Evolutionary conservation across 345 rosid genomes (phyloP), one percentile per base, ranked within the genome.

Genomic region (Theobroma cacao): DNA sequence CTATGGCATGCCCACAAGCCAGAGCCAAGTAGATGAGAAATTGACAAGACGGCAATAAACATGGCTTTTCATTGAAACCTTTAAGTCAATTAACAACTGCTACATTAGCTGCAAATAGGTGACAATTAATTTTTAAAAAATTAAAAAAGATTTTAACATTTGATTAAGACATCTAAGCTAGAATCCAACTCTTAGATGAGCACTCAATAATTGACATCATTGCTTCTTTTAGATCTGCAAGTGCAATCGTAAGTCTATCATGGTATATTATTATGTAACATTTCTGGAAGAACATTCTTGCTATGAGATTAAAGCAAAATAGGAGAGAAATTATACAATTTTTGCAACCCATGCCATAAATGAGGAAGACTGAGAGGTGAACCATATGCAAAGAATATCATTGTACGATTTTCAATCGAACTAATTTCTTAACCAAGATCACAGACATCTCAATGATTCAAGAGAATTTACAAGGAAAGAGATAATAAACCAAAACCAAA

Each of bases 381-480:
- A 31, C 15, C 62, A 52, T 34, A 72, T 72, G 75, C 62, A 72
- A 72, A 50, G 61, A 72, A 72, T 72, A 52, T 33, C 61, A 72
- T 82, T 66, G 33, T 74, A 76, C 3, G 18, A 62, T 80, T 82
- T n/a, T 77, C 81, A 80, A 52, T 69, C 83, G 84, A 43, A 74
- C 85, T 76, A 75, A 79, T 43, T 81, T 86, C 77, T 80, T 61
- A 65, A 79, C 74, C 69, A 67, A 80, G 79, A 60, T 68, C 62
- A 77, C 77, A 36, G 80, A 67, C 50, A 74, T 77, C 64, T 69
- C 81, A 75, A 40, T 43, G 61, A 75, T 80, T 78, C 82, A 72
- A 62, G 47, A 61, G 82, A 78, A 86, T 88, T 80, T 88, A 89
- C 91, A 88, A 40, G 77, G 81, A 79, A 73, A 66, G 4, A n/a